Evolutionary conservation across 495 filamentous ascomycete species (phyloP), one percentile per base, ranked within the genome.

Genomic region (Penicillium fimorum): DNA sequence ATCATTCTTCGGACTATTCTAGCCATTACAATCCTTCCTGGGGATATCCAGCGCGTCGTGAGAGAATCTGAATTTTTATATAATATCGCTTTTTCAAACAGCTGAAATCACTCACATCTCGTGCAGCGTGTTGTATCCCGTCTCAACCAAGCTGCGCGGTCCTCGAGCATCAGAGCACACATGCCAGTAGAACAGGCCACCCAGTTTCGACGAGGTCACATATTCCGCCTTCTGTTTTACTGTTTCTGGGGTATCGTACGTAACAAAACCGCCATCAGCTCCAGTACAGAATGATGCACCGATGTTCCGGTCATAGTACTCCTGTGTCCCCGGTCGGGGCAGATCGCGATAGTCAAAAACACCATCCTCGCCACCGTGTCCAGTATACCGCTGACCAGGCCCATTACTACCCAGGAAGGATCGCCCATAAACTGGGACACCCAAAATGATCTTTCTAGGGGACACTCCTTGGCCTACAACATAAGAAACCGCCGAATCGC

Each of bases 181-280:
- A 51, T 88, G 88, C 92, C 91, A 96, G 70, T 92, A 96, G 68
- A 95, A 96, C 35, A 96, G 71, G 0, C 92, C 92, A 15, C 87
- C 92, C 0, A 96, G 80, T 22, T 84, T 82, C 56, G 85, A 84
- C 57, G 87, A 80, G 59, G 84, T 91, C 66, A 86, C 92, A 64
- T 85, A 94, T n/a, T 79, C 71, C 2, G 89, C 91, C 70, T 96
- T 96, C 70, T 87, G 82, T 70, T 81, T 82, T n/a, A 95, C 91
- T 12, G 90, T 93, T 20, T 85, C 82, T 18, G 87, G 85, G 57
- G 90, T 92, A 66, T 96, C 92, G 68, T 95, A 96, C 7, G 83
- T 89, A 27, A 96, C 84, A 63, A 92, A 96, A 0, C 90, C 92
- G 3, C 89, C 92, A 71, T 93, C 91, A 3, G 80, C 85, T 20